Evolutionary conservation across 2,329 filamentous ascomycete species (phyloP).

Genomic region (Neocatenulostroma microsporum): DNA sequence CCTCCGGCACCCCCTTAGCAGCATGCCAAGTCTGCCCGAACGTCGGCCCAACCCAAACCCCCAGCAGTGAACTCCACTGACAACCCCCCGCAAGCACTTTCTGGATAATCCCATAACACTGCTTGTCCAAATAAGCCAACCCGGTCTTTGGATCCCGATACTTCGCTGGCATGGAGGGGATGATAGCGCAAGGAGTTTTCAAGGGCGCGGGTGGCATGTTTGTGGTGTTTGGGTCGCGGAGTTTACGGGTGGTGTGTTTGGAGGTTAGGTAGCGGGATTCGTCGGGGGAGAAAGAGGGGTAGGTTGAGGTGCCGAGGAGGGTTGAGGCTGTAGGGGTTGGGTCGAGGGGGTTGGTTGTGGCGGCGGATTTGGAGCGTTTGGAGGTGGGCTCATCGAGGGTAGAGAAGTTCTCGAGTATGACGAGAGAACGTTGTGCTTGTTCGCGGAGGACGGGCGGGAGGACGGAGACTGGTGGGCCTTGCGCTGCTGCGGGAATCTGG

Average conservation of each 20-base stretch:
- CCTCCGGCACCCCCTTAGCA: constrained; percentile 68
- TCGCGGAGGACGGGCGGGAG: constrained; percentile 21
- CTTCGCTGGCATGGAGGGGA: constrained; percentile 56
- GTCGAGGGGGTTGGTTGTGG: constrained; percentile 32
- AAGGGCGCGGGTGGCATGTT: constrained; percentile 30
- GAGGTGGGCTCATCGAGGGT: constrained; percentile 23
- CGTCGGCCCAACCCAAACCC: constrained; percentile 65
- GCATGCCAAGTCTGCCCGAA: constrained; percentile 40
- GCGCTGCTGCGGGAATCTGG: constrained; percentile 15
- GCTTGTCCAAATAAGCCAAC: constrained; percentile 68
- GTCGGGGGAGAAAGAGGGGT: constrained; percentile 46
- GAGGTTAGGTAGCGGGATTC: constrained; percentile 46
- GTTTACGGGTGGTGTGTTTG: constrained; percentile 34
- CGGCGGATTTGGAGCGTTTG: constrained; percentile 12
- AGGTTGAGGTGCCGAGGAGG: constrained; percentile 38
- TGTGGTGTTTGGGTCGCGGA: constrained; percentile 20
- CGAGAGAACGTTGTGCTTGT: constrained; percentile 27
- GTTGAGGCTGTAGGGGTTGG: constrained; percentile 52
- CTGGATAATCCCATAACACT: constrained; percentile 76
- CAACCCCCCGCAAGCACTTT: constrained; percentile 65
- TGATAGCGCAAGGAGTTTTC: constrained; percentile 64
- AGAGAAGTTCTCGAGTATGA: constrained; percentile 29
- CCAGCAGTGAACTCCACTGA: constrained; percentile 72
- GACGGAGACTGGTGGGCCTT: no score
- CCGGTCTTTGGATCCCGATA: constrained; percentile 82